Conservation (phyloP, 768 basidiomycete genomes). For the Termitomyces sp. region DNA sequence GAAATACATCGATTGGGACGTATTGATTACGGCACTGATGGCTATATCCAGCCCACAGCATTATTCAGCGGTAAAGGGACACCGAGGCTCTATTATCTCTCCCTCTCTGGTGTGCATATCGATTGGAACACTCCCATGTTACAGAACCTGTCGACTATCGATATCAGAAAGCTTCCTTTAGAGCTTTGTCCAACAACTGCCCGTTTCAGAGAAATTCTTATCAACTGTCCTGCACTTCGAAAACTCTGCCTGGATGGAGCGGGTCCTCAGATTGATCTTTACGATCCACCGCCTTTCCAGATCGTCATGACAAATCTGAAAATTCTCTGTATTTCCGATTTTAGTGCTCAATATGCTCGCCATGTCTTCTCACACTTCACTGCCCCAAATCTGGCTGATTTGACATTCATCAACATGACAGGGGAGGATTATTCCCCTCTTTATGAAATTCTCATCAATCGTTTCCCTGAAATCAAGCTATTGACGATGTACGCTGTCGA, state of each 20-base stretch:
- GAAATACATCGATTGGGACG: conserved; percentile 58
- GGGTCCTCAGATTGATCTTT: conserved; percentile 38
- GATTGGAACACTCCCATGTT: conserved; percentile 49
- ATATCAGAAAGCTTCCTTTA: conserved; percentile 56
- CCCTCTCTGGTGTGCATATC: conserved; percentile 54
- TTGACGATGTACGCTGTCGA: conserved; percentile 47
- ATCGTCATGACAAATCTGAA: conserved; percentile 44
- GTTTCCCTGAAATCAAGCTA: conserved; percentile 46
- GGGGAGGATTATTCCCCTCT: conserved; percentile 48
- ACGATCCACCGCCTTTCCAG: conserved; percentile 21
- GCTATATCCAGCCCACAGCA: conserved; percentile 25
- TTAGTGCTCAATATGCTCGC: conserved; percentile 40
- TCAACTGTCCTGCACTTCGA: conserved; percentile 38
- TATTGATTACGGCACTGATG: conserved; percentile 32
- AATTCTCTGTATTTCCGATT: conserved; percentile 52
- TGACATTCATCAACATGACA: conserved; percentile 50
- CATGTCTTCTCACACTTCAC: conserved; percentile 42
- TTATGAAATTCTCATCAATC: conserved; percentile 37
- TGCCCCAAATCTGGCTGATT: conserved; percentile 52
- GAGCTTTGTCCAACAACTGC: conserved; percentile 41
- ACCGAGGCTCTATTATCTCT: conserved; percentile 41
- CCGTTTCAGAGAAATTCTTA: conserved; percentile 50
- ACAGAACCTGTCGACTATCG: conserved; percentile 54
- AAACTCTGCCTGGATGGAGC: conserved; percentile 61
- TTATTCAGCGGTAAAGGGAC: conserved; percentile 48